Evolutionary conservation across 805 yeast genomes (phyloP).

Genomic region (Metschnikowia henanensis): DNA sequence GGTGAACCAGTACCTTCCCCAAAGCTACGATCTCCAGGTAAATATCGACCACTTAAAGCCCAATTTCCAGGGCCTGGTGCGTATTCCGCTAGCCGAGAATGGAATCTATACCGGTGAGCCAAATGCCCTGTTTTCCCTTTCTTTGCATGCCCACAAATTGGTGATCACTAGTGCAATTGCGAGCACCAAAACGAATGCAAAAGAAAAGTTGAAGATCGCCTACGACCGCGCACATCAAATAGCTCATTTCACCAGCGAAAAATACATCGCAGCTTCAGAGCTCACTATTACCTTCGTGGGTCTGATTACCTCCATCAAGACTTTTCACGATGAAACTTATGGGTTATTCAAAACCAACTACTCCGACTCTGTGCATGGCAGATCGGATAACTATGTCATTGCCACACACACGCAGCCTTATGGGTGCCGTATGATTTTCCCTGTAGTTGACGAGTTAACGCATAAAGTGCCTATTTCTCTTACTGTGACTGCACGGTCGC

Average conservation of each 20-base stretch:
- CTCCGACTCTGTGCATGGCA: constrained; percentile 49
- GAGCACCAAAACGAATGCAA: constrained; percentile 11
- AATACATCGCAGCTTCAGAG: constrained; percentile 7
- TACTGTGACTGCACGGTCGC: constrained; percentile 43
- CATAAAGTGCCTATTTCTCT: constrained; percentile 53
- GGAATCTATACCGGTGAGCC: constrained; percentile 11
- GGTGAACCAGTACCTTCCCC: constrained; percentile 37
- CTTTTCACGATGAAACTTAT: constrained; percentile 54
- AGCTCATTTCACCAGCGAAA: constrained; percentile 28
- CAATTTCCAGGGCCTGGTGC: constrained; percentile 45
- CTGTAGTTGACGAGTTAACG: constrained; percentile 67
- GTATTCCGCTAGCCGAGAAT: constrained; percentile 32
- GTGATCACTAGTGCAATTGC: constrained; percentile 37
- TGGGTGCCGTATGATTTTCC: constrained; percentile 62
- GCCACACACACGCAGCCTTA: constrained; percentile 77
- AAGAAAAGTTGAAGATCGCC: constrained; percentile 25
- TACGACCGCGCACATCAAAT: constrained; percentile 43
- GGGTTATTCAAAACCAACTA: constrained; percentile 73
- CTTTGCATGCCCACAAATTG: constrained; percentile 42
- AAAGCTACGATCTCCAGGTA: constrained; percentile 37
- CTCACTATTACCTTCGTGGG: constrained; percentile 47
- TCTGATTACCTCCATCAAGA: constrained; percentile 47
- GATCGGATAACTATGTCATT: constrained; percentile 50
- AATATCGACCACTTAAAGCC: constrained; percentile 44
- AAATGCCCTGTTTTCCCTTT: constrained; percentile 19